Percentiles rank a stretch among this genome's conserved stretches.
Evolutionary conservation across 495 filamentous ascomycete genomes (phyloP).

Genomic region (Penicillium desertorum): DNA sequence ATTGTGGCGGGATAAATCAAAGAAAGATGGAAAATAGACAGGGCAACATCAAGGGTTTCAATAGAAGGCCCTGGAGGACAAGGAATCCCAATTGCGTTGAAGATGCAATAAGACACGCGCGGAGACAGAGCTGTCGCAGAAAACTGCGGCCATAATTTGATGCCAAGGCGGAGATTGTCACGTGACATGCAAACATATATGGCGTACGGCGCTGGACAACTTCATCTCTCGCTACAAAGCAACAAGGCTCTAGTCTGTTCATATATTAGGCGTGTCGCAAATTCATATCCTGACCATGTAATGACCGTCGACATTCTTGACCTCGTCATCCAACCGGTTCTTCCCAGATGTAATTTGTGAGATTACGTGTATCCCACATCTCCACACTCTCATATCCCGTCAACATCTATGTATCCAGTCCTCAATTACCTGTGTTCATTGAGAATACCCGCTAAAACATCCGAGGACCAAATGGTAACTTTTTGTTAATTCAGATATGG

Average conservation of each 20-base stretch:
- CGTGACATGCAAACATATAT: constrained; percentile 18
- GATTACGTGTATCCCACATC: neutral
- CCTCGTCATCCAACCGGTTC: neutral
- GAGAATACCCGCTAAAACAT: neutral
- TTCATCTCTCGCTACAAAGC: neutral
- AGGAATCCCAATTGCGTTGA: constrained; percentile 5
- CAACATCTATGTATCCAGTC: neutral
- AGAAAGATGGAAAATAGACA: neutral
- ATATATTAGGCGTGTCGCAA: neutral
- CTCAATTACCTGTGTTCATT: neutral
- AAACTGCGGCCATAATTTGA: constrained; percentile 48
- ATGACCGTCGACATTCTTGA: neutral
- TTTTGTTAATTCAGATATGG: constrained; percentile 1
- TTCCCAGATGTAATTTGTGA: neutral
- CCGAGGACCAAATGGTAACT: neutral
- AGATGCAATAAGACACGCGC: constrained; percentile 15
- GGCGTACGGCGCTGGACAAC: neutral
- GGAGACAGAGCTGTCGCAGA: constrained; percentile 27
- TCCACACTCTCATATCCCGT: neutral
- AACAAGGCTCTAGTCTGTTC: neutral
- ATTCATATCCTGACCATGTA: neutral
- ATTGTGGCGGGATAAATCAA: constrained; percentile 29
- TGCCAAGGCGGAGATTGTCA: constrained; percentile 46
- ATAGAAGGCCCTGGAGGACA: neutral
- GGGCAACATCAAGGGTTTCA: neutral